Percentiles rank a stretch among this genome's conserved stretches.
Evolutionary conservation across 345 rosid species (phyloP).

Genomic region (Eucalyptus erythrocorys): DNA sequence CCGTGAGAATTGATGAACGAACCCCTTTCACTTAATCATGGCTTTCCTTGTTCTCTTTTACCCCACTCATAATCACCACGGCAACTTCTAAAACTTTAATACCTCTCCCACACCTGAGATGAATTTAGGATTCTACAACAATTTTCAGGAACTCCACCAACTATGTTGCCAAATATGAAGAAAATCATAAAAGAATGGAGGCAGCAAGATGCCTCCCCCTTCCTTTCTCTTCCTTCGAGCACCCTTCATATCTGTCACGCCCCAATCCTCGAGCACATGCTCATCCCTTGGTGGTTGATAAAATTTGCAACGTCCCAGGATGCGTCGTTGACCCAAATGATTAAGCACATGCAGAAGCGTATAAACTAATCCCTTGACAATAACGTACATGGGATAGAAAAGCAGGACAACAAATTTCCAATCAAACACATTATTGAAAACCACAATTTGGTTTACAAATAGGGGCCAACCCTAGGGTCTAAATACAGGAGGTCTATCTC

Average conservation of each 20-base stretch:
- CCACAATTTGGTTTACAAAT: no score
- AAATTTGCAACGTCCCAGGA: no score
- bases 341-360: no score
- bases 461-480: no score
- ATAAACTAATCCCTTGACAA: no score
- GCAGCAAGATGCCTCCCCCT: slow-evolving; percentile 51
- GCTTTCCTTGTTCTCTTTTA: not conserved
- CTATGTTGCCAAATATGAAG: not conserved
- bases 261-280: no score
- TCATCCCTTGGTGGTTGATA: no score
- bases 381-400: no score
- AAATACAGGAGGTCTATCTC: no score
- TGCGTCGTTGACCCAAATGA: no score
- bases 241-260: slow-evolving; percentile 4
- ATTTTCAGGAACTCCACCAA: not conserved
- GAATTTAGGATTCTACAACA: not conserved
- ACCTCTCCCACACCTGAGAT: not conserved
- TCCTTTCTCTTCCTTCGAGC: slow-evolving; percentile 32
- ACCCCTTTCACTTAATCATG: not conserved
- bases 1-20: not conserved
- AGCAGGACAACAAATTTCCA: no score
- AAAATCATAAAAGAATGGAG: slow-evolving; percentile 3
- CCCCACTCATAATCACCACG: not conserved
- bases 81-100: not conserved
- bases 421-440: no score